Conservation (phyloP, 129 eudicot genomes). For the Tanacetum coccineum region DNA sequence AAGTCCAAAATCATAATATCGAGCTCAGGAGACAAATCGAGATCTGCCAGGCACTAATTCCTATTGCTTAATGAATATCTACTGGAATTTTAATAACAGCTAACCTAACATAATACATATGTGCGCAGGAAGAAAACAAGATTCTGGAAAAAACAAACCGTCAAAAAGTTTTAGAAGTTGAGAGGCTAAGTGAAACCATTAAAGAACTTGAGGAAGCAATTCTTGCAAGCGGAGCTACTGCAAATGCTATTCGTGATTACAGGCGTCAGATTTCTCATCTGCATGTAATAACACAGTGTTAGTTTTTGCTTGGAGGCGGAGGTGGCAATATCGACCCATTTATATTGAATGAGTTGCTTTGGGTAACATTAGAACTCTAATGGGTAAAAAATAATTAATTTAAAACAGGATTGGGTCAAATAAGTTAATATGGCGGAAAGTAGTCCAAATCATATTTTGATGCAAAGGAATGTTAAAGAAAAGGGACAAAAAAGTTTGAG, state of each 20-base stretch:
- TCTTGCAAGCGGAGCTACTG: slow-evolving; percentile 86
- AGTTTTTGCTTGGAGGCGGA: neutral
- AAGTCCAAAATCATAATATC: slow-evolving; percentile 73
- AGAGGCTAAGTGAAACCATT: slow-evolving; percentile 51
- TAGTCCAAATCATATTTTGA: too few species aligned
- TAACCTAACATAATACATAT: neutral
- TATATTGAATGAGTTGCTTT: neutral
- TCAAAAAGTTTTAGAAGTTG: slow-evolving; percentile 75
- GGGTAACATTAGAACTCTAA: neutral
- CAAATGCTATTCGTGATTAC: slow-evolving; percentile 69
- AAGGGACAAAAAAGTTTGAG: too few species aligned
- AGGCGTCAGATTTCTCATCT: slow-evolving; percentile 66
- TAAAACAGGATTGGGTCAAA: too few species aligned
- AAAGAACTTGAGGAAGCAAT: slow-evolving; percentile 84
- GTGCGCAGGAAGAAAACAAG: slow-evolving; percentile 70
- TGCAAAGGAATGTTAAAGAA: too few species aligned
- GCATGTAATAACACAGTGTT: slow-evolving; percentile 37
- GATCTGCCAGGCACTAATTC: slow-evolving; percentile 83
- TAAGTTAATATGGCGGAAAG: too few species aligned
- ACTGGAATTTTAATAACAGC: neutral
- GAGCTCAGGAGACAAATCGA: slow-evolving; percentile 80
- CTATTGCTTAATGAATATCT: too few species aligned
- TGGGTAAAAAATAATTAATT: too few species aligned
- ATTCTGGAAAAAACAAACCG: slow-evolving; percentile 77
- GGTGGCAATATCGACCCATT: neutral